Base-by-base conservation (phyloP, 495 filamentous ascomycete species). In the Copromyces sp. region DNA sequence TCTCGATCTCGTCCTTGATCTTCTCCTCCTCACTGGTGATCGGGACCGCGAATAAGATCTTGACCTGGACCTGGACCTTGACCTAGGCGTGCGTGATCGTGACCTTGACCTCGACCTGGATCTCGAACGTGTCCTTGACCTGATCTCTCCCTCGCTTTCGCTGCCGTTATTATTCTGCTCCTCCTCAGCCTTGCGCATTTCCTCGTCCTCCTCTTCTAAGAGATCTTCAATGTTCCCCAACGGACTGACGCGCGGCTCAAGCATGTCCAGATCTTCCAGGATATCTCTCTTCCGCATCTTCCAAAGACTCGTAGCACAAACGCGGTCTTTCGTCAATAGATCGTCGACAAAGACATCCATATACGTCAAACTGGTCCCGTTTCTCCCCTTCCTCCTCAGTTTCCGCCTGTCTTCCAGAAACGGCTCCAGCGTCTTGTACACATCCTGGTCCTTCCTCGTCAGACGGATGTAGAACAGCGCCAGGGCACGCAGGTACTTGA, bases 291-390 rank as follows among this genome's bases (percentile, higher is more conserved):
- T 89, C 11, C 94, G 92, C 83, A 99, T 85, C 85, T 97, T 96
- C 90, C 93, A 96, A 72, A 99, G 78, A 78, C 90, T 96, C 11
- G 97, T 98, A 65, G 90, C 94, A 75, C 94, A 98, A 1, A 97
- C 90, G 73, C 95, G 87, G 71, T 96, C 92, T 82, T 97, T 96
- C 0, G 89, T 93, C 71, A 99, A 83, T 71, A 99, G 82, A 74
- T 96, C 93, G 82, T 98, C 95, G 69, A 98, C 87, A 78, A 99
- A 98, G 78, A 93, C 90, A 82, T 99, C 95, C 85, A 99, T 88
- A 78, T 87, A 92, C 47, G 93, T 94, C 65, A 98, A 80, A 29
- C 82, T 85, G 68, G 85, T 90, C 4, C 94, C 93, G 61, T 89
- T 90, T 72, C 92, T 87, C 4, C 90, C 89, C 71, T 92, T 86